Evolutionary conservation across 2,329 filamentous ascomycete genomes (phyloP), one percentile per base, ranked within the genome.

Genomic region (Fusarium illudens): DNA sequence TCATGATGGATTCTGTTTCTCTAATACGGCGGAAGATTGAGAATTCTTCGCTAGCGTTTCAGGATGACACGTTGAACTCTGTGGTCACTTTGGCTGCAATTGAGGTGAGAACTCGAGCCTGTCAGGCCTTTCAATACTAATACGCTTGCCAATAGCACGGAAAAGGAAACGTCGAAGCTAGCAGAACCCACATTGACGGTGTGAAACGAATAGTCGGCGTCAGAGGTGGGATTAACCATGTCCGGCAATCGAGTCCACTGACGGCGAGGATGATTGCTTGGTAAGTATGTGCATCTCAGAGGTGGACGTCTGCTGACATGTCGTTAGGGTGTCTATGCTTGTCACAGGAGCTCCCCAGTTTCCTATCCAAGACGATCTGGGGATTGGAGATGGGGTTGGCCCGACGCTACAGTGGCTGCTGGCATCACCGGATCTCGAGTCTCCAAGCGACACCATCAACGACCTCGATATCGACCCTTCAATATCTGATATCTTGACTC

Each of bases 1-100:
- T 88, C 30, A 88, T 88, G 86, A 78, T 77, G 1, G 86, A 88
- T 68, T 87, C 85, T 0, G 83, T 88, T 5, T 77, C 83, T 3
- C 64, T 88, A 15, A 75, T 88, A 3, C 75, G 86, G 34, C 80
- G 78, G 1, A 87, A 85, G 58, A 78, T 88, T 27, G 75, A 81
- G 27, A 77, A 86, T 64, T 65, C 76, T 0, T 77, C 78, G 1
- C 64, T 84, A 3, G 85, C 86, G 1, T 73, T 84, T 3, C 82
- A 86, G 58, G 84, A 87, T 55, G 84, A 80, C 19, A 89, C 86
- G 0, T 79, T 88, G 74, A 83, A 88, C 62, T 83, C 85, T 0
- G 84, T 88, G 8, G 82, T 88, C 39, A 88, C 86, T 0, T 70
- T 88, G 60, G 86, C 86, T 10, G 83, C 85, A 1, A 88, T 88